Evolutionary conservation across 352 stramenopile species (phyloP).

Genomic region (Bremia lactucae): DNA sequence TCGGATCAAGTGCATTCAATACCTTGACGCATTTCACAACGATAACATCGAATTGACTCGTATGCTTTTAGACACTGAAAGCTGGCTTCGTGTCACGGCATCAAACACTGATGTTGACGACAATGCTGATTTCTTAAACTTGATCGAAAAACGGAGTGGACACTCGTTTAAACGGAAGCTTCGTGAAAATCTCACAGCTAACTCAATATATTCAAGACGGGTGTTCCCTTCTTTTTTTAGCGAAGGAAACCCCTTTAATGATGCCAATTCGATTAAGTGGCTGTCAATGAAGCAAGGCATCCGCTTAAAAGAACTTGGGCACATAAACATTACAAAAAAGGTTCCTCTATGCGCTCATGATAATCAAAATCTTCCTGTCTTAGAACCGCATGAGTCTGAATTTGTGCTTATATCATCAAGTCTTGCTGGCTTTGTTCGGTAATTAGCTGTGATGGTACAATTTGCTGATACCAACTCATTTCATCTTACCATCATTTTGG

Average conservation of each 20-base stretch:
- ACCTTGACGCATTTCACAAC: slow-evolving; percentile 66
- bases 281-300: slow-evolving; percentile 47
- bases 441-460: too few species aligned
- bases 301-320: too few species aligned
- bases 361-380: slow-evolving; percentile 16
- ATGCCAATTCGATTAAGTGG: slow-evolving; percentile 39
- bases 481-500: slow-evolving; percentile 1
- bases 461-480: not conserved
- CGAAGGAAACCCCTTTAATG: slow-evolving; percentile 56
- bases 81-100: slow-evolving; percentile 62
- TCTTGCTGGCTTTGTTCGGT: slow-evolving; percentile 63
- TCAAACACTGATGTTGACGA: slow-evolving; percentile 35
- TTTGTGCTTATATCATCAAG: slow-evolving; percentile 67
- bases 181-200: slow-evolving; percentile 26
- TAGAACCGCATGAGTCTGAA: slow-evolving; percentile 36
- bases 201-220: slow-evolving; percentile 55
- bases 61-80: slow-evolving; percentile 81
- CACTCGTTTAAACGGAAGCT: slow-evolving; percentile 50
- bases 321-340: slow-evolving; percentile 7
- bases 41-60: slow-evolving; percentile 74
- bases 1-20: slow-evolving; percentile 73
- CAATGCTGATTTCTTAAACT: slow-evolving; percentile 32
- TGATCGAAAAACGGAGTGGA: slow-evolving; percentile 75
- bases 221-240: slow-evolving; percentile 56
- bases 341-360: slow-evolving; percentile 1